A percentile compares a stretch with the other conserved stretches of the same genome.
Evolutionary conservation across 257 asterid genomes (phyloP).

Genomic region (Capsicum chinense): DNA sequence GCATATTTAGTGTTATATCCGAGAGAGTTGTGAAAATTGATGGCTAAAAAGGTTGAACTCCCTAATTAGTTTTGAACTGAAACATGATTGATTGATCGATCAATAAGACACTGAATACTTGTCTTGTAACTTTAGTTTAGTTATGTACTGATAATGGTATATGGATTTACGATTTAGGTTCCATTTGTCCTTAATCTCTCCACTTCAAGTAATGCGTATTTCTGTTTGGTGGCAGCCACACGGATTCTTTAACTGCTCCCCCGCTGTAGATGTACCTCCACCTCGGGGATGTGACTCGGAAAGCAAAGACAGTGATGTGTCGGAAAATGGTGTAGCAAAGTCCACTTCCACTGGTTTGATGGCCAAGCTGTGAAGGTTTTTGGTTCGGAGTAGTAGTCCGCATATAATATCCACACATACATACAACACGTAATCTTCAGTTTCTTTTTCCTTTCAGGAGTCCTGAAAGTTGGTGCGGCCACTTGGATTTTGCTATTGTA

Average conservation of each 20-base stretch:
- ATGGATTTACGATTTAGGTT: background rate
- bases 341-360: constrained; percentile 50
- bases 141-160: background rate
- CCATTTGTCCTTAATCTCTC: constrained; percentile 3
- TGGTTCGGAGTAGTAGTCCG: background rate
- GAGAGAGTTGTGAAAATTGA: background rate
- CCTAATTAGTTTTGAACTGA: background rate
- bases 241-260: constrained; percentile 98
- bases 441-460: background rate
- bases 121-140: background rate
- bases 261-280: constrained; percentile 93
- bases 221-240: constrained; percentile 72
- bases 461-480: constrained; percentile 1
- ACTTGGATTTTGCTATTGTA: constrained; percentile 10
- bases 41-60: background rate
- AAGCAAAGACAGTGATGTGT: constrained; percentile 65
- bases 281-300: constrained; percentile 68
- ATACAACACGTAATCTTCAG: background rate
- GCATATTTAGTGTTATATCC: background rate
- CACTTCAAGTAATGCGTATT: background rate
- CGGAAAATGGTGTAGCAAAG: constrained; percentile 59
- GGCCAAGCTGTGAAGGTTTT: constrained; percentile 57
- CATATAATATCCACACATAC: background rate
- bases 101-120: background rate
- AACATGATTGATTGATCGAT: constrained; percentile 5